Evolutionary conservation across 352 stramenopile species (phyloP), one percentile per base, ranked within the genome.

Genomic region (Phytophthora sansomeana): DNA sequence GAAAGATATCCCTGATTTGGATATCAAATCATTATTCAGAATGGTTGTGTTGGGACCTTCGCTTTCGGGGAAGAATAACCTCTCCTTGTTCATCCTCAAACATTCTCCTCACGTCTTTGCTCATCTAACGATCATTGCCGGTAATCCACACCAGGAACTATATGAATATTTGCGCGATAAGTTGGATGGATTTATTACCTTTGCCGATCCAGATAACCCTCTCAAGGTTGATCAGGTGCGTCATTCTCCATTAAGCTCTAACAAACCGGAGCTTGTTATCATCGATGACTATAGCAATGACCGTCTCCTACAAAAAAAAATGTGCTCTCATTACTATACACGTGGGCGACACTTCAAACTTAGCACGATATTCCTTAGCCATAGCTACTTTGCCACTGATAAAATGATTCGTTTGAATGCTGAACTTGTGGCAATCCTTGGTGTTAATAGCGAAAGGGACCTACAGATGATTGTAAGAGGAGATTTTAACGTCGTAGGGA

Each of bases 281-380:
- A 71, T 66, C 8, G 55, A 66, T 41, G 63, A 71, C 3, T 71
- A 62, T 6, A 52, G 24, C 5, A 71, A 71, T 21, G 63, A 66
- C 47, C 10, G 24, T 2, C 16, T 44, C 2, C 48, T 71, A 0
- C 63, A 61, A 5, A 52, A 61, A 9, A 42, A 61, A 24, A 0
- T 61, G 0, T 52, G 51, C 19, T 52, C 39, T 4, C 53, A 61
- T 32, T 61, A 44, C 11, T 44, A 44, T 6, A 61, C 53, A 0
- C 4, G 53, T 0, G 53, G 53, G 0, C 8, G 53, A 8, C 53
- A 60, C 26, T 51, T 51, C 6, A 60, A 60, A 11, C 4, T 50
- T 6, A n/a, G 3, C 6, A 60, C 53, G 6, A 60, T 60, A 3
- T 60, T 60, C 17, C 26, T 59, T 14, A 41, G 21, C 10, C 52